Evolutionary conservation across 2,329 filamentous ascomycete genomes (phyloP).

Genomic region (Neoarthrinium moseri): DNA sequence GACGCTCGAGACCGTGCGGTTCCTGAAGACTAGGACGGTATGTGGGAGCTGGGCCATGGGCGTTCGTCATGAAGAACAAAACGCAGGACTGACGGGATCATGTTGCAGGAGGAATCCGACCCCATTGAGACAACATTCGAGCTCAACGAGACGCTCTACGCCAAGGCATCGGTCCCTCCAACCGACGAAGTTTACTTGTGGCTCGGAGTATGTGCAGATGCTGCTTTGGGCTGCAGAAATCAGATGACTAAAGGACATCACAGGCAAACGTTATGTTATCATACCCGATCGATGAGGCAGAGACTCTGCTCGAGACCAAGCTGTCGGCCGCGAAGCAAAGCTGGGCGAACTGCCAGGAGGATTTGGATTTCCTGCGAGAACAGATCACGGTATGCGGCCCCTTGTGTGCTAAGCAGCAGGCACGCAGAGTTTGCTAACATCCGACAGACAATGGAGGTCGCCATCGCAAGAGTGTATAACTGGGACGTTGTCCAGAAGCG

Average conservation of each 20-base stretch:
- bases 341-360: conserved; percentile 88
- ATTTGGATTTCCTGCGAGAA: conserved; percentile 90
- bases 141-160: conserved; percentile 92
- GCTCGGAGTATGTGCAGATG: conserved; percentile 69
- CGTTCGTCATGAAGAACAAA: background rate
- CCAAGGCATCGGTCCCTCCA: conserved; percentile 77
- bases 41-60: too few relatives aligned
- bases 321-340: conserved; percentile 76
- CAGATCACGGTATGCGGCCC: conserved; percentile 78
- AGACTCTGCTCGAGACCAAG: conserved; percentile 74
- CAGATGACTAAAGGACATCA: conserved; percentile 6
- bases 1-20: conserved; percentile 87
- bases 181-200: conserved; percentile 94
- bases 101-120: conserved; percentile 50
- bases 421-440: conserved; percentile 2
- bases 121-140: conserved; percentile 92
- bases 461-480: conserved; percentile 96
- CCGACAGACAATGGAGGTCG: conserved; percentile 86
- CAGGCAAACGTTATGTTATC: conserved; percentile 96
- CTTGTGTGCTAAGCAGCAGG: too few relatives aligned
- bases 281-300: conserved; percentile 87
- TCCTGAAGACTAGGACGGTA: too few relatives aligned
- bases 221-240: background rate
- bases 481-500: conserved; percentile 97
- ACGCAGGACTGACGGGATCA: conserved; percentile 3